Conservation (phyloP, 1,284 basidiomycete genomes). For the Rugosomyces carneus region DNA sequence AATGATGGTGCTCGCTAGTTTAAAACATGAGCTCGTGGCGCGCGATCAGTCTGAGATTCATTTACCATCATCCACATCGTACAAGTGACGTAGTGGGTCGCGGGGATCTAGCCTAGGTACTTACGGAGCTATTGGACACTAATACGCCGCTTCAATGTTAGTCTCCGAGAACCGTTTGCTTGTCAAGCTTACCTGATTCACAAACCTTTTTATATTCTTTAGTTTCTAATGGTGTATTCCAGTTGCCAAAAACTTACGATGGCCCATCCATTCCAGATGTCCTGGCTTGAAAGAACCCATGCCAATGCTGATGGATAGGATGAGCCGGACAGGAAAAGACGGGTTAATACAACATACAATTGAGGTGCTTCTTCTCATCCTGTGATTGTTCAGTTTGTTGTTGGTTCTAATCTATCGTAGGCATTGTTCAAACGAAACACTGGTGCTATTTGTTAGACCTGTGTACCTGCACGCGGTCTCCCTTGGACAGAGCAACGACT, state of each 20-base stretch:
- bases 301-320: conserved; percentile 21
- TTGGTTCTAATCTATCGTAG: conserved; percentile 12
- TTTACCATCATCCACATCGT: conserved; percentile 32
- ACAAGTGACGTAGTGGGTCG: conserved; percentile 11
- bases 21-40: not conserved
- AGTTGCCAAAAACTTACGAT: conserved; percentile 12
- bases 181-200: conserved; percentile 10
- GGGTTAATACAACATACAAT: conserved; percentile 10
- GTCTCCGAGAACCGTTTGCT: not conserved
- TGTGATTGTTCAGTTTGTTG: conserved; percentile 14
- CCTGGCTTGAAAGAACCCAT: conserved; percentile 26
- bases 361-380: conserved; percentile 19
- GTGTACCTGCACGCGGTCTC: conserved; percentile 11
- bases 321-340: too few species aligned
- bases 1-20: conserved; percentile 28
- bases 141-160: not conserved
- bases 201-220: conserved; percentile 4
- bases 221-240: not conserved
- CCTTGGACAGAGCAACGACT: conserved; percentile 13
- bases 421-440: too few species aligned
- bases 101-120: not conserved
- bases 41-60: not conserved
- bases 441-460: not conserved
- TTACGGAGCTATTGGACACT: conserved; percentile 24
- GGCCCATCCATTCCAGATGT: conserved; percentile 26